Conservation (phyloP, 768 basidiomycete species). For the Scleroderma citrinum region DNA sequence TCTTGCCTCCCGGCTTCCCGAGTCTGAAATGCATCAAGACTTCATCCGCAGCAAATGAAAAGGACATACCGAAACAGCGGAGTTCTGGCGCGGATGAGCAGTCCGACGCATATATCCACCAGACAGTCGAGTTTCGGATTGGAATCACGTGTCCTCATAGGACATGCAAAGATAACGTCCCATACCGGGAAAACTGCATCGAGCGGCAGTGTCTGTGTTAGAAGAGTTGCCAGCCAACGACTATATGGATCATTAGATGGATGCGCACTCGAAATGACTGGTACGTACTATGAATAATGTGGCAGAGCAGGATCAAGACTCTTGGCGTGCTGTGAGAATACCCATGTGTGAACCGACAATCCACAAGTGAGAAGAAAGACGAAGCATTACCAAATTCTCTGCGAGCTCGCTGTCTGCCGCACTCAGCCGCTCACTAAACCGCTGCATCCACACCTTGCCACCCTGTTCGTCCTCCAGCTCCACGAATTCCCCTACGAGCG, state of each 20-base stretch:
- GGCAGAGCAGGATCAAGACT: conserved; percentile 68
- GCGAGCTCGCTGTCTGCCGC: conserved; percentile 63
- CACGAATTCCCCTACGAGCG: conserved; percentile 63
- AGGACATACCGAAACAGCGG: conserved; percentile 48
- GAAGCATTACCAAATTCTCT: conserved; percentile 46
- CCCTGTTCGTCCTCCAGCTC: conserved; percentile 70
- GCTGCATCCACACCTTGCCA: conserved; percentile 55
- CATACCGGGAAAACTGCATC: conserved; percentile 54
- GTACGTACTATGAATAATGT: conserved; percentile 73
- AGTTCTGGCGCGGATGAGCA: conserved; percentile 54
- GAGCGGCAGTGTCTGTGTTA: conserved; percentile 70
- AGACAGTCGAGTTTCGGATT: conserved; percentile 64
- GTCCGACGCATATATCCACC: conserved; percentile 63
- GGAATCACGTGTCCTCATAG: conserved; percentile 43
- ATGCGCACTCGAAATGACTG: neutral
- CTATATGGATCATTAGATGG: conserved; percentile 29
- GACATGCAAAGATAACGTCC: conserved; percentile 65
- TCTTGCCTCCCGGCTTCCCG: conserved; percentile 39
- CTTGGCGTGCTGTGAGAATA: conserved; percentile 42
- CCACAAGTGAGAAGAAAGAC: neutral
- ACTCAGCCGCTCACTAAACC: conserved; percentile 51
- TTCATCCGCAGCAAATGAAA: neutral
- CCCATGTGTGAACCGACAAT: neutral
- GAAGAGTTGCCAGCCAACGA: conserved; percentile 67
- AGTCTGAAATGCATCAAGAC: conserved; percentile 34